These are phyloP conservation scores for Tolypocladium ovalisporum DNA, from an alignment of 2,329 filamentous ascomycete species.

Conservation along the genomic window DNA sequence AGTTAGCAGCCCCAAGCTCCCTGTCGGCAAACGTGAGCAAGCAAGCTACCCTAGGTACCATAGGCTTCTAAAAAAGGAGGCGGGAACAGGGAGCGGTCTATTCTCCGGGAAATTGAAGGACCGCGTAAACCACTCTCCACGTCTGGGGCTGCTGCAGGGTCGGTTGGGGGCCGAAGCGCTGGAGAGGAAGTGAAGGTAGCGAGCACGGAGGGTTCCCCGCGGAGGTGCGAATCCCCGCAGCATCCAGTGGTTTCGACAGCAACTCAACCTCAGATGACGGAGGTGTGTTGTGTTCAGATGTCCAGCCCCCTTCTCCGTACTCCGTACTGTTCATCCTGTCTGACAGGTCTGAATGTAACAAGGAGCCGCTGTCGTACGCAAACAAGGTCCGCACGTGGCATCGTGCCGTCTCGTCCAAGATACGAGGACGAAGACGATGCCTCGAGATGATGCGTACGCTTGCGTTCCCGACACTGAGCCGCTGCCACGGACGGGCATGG, in stretches of 20 bases:
- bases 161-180: neutral
- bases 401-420: neutral
- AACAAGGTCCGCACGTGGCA: neutral
- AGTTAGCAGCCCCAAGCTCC: neutral
- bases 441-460: too few species aligned
- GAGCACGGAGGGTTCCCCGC: neutral
- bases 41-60: too few species aligned
- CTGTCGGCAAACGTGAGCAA: neutral
- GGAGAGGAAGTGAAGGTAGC: neutral
- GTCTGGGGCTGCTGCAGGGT: neutral
- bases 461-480: neutral
- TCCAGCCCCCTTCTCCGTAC: neutral
- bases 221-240: neutral
- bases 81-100: neutral
- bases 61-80: constrained; percentile 1
- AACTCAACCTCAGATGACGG: neutral
- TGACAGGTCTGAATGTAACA: neutral
- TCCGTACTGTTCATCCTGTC: constrained; percentile 1
- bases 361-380: neutral
- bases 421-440: neutral
- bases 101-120: constrained; percentile 1
- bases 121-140: neutral
- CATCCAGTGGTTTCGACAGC: neutral
- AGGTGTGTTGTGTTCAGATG: neutral
- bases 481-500: neutral